These are phyloP conservation scores for Syncephalis fuscata DNA, from an alignment of 371 early-diverging fungal genomes.

Conservation along the genomic window DNA sequence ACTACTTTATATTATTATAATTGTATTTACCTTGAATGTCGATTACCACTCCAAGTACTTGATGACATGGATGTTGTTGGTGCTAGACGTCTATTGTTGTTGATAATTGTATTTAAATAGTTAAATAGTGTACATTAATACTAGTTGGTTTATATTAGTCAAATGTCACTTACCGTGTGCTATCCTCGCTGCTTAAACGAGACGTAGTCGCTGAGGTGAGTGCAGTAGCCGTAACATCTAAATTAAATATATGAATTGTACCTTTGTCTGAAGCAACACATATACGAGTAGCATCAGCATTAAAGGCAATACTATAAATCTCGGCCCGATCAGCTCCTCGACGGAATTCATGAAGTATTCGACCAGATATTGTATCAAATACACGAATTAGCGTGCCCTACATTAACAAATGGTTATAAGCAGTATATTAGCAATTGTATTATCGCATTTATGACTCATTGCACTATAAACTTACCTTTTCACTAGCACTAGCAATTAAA, in stretches of 20 bases:
- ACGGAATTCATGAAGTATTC: conserved; percentile 68
- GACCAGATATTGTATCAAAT: conserved; percentile 59
- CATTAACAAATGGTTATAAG: neutral
- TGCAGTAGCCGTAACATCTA: conserved; percentile 36
- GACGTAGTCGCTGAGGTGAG: too few relatives aligned
- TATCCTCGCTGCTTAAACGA: too few relatives aligned
- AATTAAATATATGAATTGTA: conserved; percentile 84
- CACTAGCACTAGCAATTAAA: conserved; percentile 65
- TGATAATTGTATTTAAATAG: too few relatives aligned
- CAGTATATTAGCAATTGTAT: neutral
- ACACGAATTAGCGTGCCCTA: conserved; percentile 81
- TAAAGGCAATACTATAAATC: conserved; percentile 77
- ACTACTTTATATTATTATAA: neutral
- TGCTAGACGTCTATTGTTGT: neutral
- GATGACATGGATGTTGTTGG: neutral
- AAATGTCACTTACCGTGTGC: too few relatives aligned
- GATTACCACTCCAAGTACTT: conserved; percentile 22
- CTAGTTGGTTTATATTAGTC: neutral
- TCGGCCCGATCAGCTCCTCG: conserved; percentile 81
- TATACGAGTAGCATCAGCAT: conserved; percentile 52
- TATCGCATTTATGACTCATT: neutral
- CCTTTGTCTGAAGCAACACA: conserved; percentile 85
- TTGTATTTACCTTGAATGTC: conserved; percentile 32
- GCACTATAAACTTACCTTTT: conserved; percentile 21
- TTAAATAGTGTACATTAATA: too few relatives aligned